Evolutionary conservation across 108 stramenopile species (phyloP).

Genomic region (Pseudonitzschia pungens): DNA sequence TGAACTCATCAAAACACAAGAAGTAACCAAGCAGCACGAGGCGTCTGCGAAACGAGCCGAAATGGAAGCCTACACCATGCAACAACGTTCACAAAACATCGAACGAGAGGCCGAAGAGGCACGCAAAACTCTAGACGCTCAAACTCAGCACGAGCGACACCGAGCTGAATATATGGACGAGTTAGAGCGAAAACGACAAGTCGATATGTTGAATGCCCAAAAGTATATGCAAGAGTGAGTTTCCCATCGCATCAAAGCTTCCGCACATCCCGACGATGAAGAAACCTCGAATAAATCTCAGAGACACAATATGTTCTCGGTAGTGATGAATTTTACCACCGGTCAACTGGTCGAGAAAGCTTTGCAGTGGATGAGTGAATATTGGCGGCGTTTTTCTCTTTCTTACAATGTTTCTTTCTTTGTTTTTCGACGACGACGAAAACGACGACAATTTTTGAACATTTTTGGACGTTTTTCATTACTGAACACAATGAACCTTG

Average conservation of each 20-base stretch:
- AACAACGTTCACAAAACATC: conserved; percentile 82
- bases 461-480: no score
- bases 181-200: conserved; percentile 94
- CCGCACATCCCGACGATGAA: neutral
- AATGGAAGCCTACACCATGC: conserved; percentile 90
- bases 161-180: conserved; percentile 91
- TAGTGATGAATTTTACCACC: no score
- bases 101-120: conserved; percentile 94
- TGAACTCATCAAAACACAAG: conserved; percentile 92
- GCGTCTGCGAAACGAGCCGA: conserved; percentile 82
- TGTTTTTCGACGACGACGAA: neutral
- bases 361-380: no score
- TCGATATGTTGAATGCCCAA: conserved; percentile 95
- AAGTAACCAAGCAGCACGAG: conserved; percentile 94
- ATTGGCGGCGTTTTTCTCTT: no score
- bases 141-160: conserved; percentile 92
- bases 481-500: no score
- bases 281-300: no score
- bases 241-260: neutral
- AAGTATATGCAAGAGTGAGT: conserved; percentile 95
- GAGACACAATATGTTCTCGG: no score
- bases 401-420: neutral
- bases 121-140: conserved; percentile 89
- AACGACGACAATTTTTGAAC: neutral
- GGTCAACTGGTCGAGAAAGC: no score